phyloP scores from a whole-genome alignment of 768 basidiomycete genomes.

The Pulveroboletus sp. region DNA sequence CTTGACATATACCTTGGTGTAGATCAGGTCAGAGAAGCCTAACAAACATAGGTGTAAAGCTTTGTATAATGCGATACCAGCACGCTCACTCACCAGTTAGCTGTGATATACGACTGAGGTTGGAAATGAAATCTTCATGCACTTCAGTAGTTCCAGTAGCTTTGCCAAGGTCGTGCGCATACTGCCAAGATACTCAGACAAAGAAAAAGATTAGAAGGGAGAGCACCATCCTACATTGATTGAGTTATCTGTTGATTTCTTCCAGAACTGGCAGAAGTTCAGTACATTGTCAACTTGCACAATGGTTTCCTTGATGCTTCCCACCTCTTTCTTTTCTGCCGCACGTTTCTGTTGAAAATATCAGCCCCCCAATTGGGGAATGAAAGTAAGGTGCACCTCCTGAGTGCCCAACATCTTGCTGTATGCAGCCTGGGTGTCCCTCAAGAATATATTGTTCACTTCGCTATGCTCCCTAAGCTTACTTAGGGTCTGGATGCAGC shows the following conservation, averaged over 20 bases:
- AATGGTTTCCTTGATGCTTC: constrained; percentile 58
- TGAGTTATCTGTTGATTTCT: constrained; percentile 81
- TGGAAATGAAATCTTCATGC: constrained; percentile 92
- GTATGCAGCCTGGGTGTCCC: constrained; percentile 89
- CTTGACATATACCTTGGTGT: constrained; percentile 96
- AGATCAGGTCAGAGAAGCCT: constrained; percentile 98
- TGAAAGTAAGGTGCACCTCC: constrained; percentile 53
- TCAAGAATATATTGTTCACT: constrained; percentile 72
- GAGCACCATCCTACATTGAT: constrained; percentile 52
- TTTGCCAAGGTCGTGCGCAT: constrained; percentile 82
- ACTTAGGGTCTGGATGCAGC: constrained; percentile 91
- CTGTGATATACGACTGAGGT: constrained; percentile 89
- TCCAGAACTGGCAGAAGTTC: constrained; percentile 91
- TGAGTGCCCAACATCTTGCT: constrained; percentile 92
- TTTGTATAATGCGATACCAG: not conserved
- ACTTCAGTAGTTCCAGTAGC: constrained; percentile 85
- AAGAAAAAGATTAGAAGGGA: not conserved
- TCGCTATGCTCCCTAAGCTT: constrained; percentile 58
- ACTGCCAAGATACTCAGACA: constrained; percentile 43
- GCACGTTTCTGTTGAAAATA: constrained; percentile 69
- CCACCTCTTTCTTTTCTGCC: constrained; percentile 85
- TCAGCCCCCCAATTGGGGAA: not conserved
- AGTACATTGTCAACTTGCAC: constrained; percentile 94
- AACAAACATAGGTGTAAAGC: constrained; percentile 1
- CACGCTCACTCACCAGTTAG: constrained; percentile 66